Evolutionary conservation across 139 green algal genomes (phyloP), one percentile per base, ranked within the genome.

Genomic region (Volvox reticuliferus): DNA sequence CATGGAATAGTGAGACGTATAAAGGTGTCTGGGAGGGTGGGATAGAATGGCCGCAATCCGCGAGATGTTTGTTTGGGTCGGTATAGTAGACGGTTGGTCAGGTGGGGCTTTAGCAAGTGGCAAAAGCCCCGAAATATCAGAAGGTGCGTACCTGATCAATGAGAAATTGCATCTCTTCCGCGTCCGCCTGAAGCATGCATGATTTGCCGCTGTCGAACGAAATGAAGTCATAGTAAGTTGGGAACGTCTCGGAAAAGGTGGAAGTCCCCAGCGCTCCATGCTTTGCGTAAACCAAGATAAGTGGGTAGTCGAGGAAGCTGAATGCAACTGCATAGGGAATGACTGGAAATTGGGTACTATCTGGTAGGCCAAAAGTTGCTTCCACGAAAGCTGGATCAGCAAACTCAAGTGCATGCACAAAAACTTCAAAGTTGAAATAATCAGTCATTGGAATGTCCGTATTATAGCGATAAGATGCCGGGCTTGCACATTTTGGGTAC

Each of bases 281-380:
- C 32, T 93, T 90, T 0, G 87, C 36, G 37, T 93, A 92, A 0
- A 91, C 83, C 18, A 93, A 30, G 3, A 93, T 76, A 32, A 93
- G 37, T 1, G 91, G 91, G 24, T 93, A 93, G 26, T 93, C 91
- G 13, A 93, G 75, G 62, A 93, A 92, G 18, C 86, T 83, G 44
- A 93, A 93, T 0, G 87, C 81, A 24, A 93, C 55, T 1, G 91
- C 91, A 6, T 85, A 87, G 1, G 84, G 79, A 18, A 79, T 62
- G 5, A 77, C 28, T 0, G 87, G 87, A 24, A 80, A 85, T 30
- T 62, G 30, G 62, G 50, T 50, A 18, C n/a, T 87, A 55, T 83
- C 76, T 28, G 84, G n/a, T 36, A 61, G 17, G 1, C 78, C 44
- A 32, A 71, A 19, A 37, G 79, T 83, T 18, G 85, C 67, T 2